Base-by-base conservation (phyloP, 176 grass and related monocot genomes). In the Lolium rigidum region DNA sequence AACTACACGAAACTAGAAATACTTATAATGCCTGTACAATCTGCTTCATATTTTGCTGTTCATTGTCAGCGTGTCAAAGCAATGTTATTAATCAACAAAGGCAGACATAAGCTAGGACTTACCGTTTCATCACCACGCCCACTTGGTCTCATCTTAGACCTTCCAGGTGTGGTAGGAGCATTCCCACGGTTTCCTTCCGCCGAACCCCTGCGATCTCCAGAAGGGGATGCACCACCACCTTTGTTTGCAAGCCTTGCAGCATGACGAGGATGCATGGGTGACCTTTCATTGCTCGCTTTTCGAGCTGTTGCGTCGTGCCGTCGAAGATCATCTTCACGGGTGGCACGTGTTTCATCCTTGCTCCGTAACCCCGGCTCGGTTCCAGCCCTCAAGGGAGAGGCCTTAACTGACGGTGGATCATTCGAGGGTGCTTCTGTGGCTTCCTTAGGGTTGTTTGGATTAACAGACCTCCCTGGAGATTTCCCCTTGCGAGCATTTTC, bases 401-500 rank as follows among this genome's bases (percentile, higher is more conserved):
- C 88, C 68, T 86, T 88, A 55, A 80, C 79, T 2, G 63, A 80
- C 18, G 47, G 61, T 6, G 62, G 44, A 16, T 88, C 83, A 26
- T 88, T 70, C 7, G 84, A 72, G 26, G 88, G 76, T 11, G 82
- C 86, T 59, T 92, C 77, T 28, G 70, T 37, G 68, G 82, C 87
- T 81, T 87, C 75, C 8, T 56, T 82, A 35, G 75, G 54, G n/a
- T 91, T 85, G 10, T 89, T 94, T 18, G 76, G 91, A 76, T 76
- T 91, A 20, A 73, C 52, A 35, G 84, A 41, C 74, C 88, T 91
- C 12, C 94, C 85, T 41, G 63, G 88, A 50, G 78, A 87, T 90
- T 89, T 92, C 59, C 79, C 91, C 83, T 91, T 98, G 58, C 90
- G 87, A 10, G 84, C 90, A 50, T 87, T 92, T 20, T 99, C 97